These are phyloP conservation scores for Umbelopsis sp. DNA, from an alignment of 192 early-diverging fungal species.

Conservation along the genomic window DNA sequence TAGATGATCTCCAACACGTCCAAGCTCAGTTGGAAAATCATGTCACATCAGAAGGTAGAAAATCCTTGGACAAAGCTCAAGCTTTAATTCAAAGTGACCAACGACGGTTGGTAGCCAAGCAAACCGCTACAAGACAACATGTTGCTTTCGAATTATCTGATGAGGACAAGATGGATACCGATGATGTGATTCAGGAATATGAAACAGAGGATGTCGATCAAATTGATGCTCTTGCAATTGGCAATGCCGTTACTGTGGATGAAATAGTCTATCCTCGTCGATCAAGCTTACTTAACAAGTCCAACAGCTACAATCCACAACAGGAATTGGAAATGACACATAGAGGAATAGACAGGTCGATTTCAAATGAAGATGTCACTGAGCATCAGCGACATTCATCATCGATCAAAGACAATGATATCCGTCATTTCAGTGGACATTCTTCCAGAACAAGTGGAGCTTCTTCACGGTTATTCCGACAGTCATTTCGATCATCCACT, in stretches of 20 bases:
- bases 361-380: not conserved
- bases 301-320: not conserved
- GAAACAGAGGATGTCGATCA: not conserved
- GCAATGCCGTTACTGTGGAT: not conserved
- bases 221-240: not conserved
- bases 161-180: not conserved
- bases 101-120: not conserved
- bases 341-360: not conserved
- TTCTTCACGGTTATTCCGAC: not conserved
- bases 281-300: not conserved
- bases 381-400: not conserved
- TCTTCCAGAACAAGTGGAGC: not conserved
- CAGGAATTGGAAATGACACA: not conserved
- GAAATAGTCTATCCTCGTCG: not conserved
- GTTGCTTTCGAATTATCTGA: not conserved
- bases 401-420: not conserved
- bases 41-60: constrained; percentile 16
- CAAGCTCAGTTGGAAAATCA: constrained; percentile 15
- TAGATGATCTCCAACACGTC: constrained; percentile 5
- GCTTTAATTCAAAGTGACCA: not conserved
- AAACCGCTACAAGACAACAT: not conserved
- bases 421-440: not conserved
- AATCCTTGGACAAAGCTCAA: constrained; percentile 1
- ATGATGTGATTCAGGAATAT: not conserved
- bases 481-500: constrained; percentile 20